Evolutionary conservation across 306 rosid genomes (phyloP).

Genomic region (Astragalus glycyphyllos): DNA sequence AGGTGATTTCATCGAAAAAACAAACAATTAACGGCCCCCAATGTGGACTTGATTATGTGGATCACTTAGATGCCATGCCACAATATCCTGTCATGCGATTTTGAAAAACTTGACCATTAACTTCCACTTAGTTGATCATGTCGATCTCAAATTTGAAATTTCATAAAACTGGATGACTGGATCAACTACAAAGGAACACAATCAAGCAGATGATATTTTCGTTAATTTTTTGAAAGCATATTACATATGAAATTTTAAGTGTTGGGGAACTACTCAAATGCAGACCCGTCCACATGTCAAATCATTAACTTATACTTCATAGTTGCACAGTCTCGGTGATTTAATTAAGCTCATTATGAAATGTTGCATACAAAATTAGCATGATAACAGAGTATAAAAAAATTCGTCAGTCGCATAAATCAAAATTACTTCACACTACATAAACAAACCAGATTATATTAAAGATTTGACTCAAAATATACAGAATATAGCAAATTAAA

Average conservation of each 20-base stretch:
- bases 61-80: not conserved
- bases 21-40: no score
- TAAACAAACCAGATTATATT: constrained; percentile 25
- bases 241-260: not conserved
- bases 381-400: not conserved
- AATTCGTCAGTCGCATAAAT: not conserved
- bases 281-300: no score
- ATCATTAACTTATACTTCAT: not conserved
- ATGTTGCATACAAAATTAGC: constrained; percentile 10
- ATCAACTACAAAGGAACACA: constrained; percentile 16
- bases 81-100: not conserved
- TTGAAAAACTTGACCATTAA: not conserved
- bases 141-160: not conserved
- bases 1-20: not conserved
- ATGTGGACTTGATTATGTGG: no score
- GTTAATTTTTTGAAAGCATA: not conserved
- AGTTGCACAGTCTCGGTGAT: not conserved
- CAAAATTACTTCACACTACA: constrained; percentile 14
- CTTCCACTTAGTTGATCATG: constrained; percentile 4
- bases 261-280: no score
- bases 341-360: constrained; percentile 6
- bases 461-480: not conserved
- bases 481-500: not conserved
- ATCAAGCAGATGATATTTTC: constrained; percentile 14
- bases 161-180: not conserved